phyloP scores from a whole-genome alignment of 176 grass and related monocot genomes.

The Aegilops sharonensis region DNA sequence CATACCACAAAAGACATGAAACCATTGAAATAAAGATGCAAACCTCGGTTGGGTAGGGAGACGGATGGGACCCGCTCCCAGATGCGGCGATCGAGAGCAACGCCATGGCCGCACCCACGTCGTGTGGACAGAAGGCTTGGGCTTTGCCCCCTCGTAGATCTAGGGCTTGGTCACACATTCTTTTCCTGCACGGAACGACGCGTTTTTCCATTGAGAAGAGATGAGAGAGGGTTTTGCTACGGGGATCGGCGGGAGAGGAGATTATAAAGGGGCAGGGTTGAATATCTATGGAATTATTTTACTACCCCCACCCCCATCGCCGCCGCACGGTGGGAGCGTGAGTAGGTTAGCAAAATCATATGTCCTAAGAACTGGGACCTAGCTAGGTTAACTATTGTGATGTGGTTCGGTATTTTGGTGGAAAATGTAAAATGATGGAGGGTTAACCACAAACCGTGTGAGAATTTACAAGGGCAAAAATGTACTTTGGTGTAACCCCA shows the following conservation, averaged over 20 bases:
- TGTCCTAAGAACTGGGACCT: not conserved
- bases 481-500: not conserved
- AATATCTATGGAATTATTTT: not conserved
- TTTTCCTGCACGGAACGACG: not conserved
- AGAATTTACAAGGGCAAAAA: not conserved
- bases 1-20: not conserved
- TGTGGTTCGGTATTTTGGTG: not conserved
- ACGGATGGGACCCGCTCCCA: no score
- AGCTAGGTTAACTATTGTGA: no score
- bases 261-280: not conserved
- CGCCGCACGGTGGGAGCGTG: no score
- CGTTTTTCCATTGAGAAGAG: not conserved
- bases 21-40: not conserved
- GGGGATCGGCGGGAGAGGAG: not conserved
- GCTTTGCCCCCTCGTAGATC: not conserved
- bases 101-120: not conserved
- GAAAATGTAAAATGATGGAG: not conserved
- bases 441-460: not conserved
- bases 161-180: not conserved
- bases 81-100: not conserved
- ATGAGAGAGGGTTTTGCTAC: not conserved
- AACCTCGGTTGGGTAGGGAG: not conserved
- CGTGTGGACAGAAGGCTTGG: not conserved
- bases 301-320: no score
- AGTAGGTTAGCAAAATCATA: not conserved